Base-by-base conservation (phyloP, 2,329 filamentous ascomycete species). In the Atkinsonella hypoxylon region DNA sequence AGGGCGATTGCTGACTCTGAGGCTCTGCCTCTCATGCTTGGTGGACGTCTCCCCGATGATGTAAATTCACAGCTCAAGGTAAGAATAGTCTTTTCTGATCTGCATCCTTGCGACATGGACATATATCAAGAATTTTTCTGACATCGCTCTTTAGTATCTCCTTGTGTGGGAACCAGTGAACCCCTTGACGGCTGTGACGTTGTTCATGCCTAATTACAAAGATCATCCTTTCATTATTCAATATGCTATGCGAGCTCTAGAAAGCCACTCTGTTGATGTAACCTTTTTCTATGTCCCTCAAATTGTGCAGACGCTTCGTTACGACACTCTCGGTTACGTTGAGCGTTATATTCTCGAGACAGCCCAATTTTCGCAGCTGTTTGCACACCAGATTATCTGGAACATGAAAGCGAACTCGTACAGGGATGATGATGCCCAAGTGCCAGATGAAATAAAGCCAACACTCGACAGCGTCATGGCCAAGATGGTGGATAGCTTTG, bases 371-470 rank as follows among this genome's bases (percentile, higher is more conserved):
- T 97, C 93, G n/a, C 93, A 97, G 66, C 72, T 97, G 9, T 98
- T 98, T 67, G 91, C 94, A 2, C 94, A 99, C 66, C 93, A 99
- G 62, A 97, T 98, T 58, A 98, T 99, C 63, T 99, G 94, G 93
- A 99, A 98, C 65, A 98, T 99, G 85, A 98, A 97, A 66, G 93
- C 93, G 32, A 99, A 98, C 66, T 87, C 90, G 1, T 98, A 87
- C 76, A 98, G 96, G 66, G 94, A 98, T 57, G 91, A 98, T 60
- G 89, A 96, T 58, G 90, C 85, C 13, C 81, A 85, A 59, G 79
- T 95, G 55, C 90, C 93, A 18, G 93, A 98, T 66, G 79, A 82
- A 3, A 86, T 96, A 62, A 98, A 99, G 64, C 91, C 93, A 2
- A 93, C 85, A 0, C 78, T 99, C 3, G 94, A 98, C 68, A 82